A percentile compares a stretch with the other conserved stretches of the same genome.
phyloP scores from a whole-genome alignment of 2,329 filamentous ascomycete genomes.

The Fusarium longipes region DNA sequence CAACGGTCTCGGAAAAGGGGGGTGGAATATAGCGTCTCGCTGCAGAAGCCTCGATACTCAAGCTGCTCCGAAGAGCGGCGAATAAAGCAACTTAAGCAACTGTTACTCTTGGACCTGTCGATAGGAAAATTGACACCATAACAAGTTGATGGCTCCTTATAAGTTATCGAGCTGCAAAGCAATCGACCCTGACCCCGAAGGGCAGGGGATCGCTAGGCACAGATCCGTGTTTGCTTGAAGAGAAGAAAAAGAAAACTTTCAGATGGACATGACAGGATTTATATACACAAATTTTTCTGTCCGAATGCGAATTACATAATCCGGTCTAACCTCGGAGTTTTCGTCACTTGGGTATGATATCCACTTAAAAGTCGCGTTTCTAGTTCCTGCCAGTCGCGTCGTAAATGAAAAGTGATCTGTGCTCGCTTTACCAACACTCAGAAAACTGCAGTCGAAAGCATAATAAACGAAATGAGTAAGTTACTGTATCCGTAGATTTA shows the following conservation, averaged over 20 bases:
- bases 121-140: constrained; percentile 90
- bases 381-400: not conserved
- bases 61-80: constrained; percentile 66
- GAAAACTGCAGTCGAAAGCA: not conserved
- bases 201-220: constrained; percentile 83
- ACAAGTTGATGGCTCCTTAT: constrained; percentile 78
- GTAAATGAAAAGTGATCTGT: constrained; percentile 32
- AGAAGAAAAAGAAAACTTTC: constrained; percentile 49
- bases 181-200: constrained; percentile 73
- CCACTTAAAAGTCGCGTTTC: not conserved
- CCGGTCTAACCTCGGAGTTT: constrained; percentile 9
- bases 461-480: not conserved
- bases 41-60: constrained; percentile 73
- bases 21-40: constrained; percentile 86
- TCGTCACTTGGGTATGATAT: not conserved
- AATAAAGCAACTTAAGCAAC: constrained; percentile 72
- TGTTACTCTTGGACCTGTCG: constrained; percentile 93
- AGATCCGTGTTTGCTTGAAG: constrained; percentile 73
- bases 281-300: constrained; percentile 21
- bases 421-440: constrained; percentile 13
- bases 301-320: constrained; percentile 11
- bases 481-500: no score
- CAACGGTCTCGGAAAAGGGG: constrained; percentile 91
- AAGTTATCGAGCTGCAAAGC: constrained; percentile 84
- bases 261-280: constrained; percentile 39